Conservation (phyloP, 129 eudicot species). For the sunflower (Helianthus annuus) region DNA sequence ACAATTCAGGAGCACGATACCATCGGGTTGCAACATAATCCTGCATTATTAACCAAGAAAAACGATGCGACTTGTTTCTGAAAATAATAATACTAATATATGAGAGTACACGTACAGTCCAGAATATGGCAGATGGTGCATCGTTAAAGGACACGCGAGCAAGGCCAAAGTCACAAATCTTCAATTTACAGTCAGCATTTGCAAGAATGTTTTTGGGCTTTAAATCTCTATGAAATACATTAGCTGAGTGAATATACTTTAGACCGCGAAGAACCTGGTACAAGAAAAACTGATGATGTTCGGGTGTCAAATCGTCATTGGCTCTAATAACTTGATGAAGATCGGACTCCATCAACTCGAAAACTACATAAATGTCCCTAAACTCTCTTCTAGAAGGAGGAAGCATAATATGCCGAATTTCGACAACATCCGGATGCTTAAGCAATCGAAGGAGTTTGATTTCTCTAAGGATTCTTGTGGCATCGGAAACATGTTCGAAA, state of each 20-base stretch:
- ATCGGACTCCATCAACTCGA: constrained; percentile 9
- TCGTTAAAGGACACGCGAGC: neutral
- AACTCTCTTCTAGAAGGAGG: constrained; percentile 10
- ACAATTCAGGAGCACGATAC: constrained; percentile 93
- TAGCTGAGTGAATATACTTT: neutral
- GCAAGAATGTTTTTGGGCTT: constrained; percentile 6
- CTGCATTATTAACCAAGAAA: constrained; percentile 29
- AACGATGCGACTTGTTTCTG: neutral
- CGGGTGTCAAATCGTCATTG: constrained; percentile 16
- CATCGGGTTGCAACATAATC: constrained; percentile 91
- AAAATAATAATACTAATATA: neutral
- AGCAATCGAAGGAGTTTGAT: constrained; percentile 5
- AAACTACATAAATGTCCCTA: constrained; percentile 1
- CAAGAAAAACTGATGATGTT: constrained; percentile 17
- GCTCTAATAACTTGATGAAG: constrained; percentile 15
- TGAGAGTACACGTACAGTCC: neutral
- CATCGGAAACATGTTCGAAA: neutral
- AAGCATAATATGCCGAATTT: constrained; percentile 5
- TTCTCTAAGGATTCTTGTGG: neutral
- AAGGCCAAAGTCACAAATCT: constrained; percentile 6
- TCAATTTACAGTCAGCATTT: constrained; percentile 1
- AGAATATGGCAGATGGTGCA: constrained; percentile 2
- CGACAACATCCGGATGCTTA: constrained; percentile 1
- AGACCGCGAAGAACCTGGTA: constrained; percentile 9
- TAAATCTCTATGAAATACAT: neutral